Evolutionary conservation across 1,284 basidiomycete genomes (phyloP).

Genomic region (Naganishia albida): DNA sequence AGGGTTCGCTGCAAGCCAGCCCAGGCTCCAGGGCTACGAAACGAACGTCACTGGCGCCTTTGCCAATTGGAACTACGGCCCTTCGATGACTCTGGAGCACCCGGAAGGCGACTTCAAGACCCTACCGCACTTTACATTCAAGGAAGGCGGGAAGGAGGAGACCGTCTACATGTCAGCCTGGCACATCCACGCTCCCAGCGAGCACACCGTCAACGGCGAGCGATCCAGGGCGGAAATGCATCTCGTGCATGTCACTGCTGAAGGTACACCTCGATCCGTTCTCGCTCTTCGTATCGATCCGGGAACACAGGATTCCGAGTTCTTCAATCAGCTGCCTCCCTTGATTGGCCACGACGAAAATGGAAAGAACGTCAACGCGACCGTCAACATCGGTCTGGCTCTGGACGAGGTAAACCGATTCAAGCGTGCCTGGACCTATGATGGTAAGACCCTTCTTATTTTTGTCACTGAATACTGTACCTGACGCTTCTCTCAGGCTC

Average conservation of each 20-base stretch:
- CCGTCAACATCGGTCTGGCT: slow-evolving; percentile 27
- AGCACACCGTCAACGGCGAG: slow-evolving; percentile 36
- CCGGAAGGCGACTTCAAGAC: slow-evolving; percentile 33
- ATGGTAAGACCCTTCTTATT: slow-evolving; percentile 28
- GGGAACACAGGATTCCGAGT: slow-evolving; percentile 33
- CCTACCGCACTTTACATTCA: slow-evolving; percentile 32
- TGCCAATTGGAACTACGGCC: slow-evolving; percentile 37
- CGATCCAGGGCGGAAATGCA: slow-evolving; percentile 36
- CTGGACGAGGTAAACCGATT: slow-evolving; percentile 32
- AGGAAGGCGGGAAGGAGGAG: slow-evolving; percentile 31
- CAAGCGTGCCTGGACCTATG: slow-evolving; percentile 36
- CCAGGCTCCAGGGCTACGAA: slow-evolving; percentile 30
- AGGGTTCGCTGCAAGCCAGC: slow-evolving; percentile 33
- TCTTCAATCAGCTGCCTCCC: slow-evolving; percentile 33
- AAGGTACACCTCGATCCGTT: slow-evolving; percentile 35
- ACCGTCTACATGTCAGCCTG: slow-evolving; percentile 37
- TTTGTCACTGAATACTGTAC: background rate
- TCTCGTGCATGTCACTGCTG: slow-evolving; percentile 35
- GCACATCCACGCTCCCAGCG: slow-evolving; percentile 37
- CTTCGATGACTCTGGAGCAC: slow-evolving; percentile 34
- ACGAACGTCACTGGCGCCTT: slow-evolving; percentile 29
- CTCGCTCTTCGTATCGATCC: slow-evolving; percentile 37
- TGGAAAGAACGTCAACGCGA: slow-evolving; percentile 24
- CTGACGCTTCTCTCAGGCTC: slow-evolving; percentile 25
- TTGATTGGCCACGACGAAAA: slow-evolving; percentile 33